Evolutionary conservation across 148 eudicot genomes (phyloP).

Genomic region (Camellia sinensis): DNA sequence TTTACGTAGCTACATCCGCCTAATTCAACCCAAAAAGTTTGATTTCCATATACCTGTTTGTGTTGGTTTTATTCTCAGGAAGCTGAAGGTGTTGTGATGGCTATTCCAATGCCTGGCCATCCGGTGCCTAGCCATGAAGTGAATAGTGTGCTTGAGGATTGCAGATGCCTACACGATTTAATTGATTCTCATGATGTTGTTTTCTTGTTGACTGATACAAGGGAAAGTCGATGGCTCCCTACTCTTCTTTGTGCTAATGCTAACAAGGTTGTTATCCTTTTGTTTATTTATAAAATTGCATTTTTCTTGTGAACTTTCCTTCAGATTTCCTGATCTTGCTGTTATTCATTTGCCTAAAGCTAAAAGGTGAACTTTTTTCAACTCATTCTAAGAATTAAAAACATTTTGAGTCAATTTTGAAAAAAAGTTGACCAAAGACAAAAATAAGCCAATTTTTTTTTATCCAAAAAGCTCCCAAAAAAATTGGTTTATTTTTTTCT

Average conservation of each 20-base stretch:
- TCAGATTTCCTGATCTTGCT: background rate
- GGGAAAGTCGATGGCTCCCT: slow-evolving; percentile 99
- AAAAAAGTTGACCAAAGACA: too few species aligned
- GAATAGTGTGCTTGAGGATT: slow-evolving; percentile 63
- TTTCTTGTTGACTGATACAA: slow-evolving; percentile 88
- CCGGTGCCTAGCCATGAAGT: slow-evolving; percentile 72
- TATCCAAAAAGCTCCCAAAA: too few species aligned
- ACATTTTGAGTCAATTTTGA: too few species aligned
- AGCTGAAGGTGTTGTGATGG: slow-evolving; percentile 85
- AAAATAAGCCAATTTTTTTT: too few species aligned
- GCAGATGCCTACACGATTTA: slow-evolving; percentile 60
- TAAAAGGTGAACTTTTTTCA: too few species aligned
- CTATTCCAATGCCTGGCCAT: slow-evolving; percentile 98
- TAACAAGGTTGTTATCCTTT: slow-evolving; percentile 56
- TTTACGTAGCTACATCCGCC: background rate
- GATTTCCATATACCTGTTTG: background rate
- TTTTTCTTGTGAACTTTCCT: background rate
- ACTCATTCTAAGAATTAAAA: too few species aligned
- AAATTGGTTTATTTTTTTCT: too few species aligned
- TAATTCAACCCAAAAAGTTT: background rate
- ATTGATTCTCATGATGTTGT: slow-evolving; percentile 79
- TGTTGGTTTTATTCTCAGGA: slow-evolving; percentile 44
- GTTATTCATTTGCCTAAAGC: too few species aligned
- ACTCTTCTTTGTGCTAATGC: slow-evolving; percentile 67
- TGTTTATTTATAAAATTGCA: background rate